Evolutionary conservation across 805 yeast genomes (phyloP), one percentile per base, ranked within the genome.

Genomic region (Hanseniaspora guilliermondii): DNA sequence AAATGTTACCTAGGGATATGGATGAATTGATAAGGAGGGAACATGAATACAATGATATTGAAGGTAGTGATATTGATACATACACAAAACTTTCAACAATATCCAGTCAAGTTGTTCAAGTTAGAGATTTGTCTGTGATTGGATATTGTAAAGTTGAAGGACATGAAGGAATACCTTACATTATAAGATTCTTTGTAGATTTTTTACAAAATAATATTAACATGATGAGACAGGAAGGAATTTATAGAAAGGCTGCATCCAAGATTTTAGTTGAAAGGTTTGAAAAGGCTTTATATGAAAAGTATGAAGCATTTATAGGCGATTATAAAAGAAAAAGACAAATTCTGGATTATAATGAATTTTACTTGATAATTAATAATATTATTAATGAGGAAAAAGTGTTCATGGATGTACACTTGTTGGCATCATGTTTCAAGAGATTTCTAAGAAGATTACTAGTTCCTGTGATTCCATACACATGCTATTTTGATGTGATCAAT

Each of bases 171-270:
- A 75, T 87, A 11, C 98, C 98, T 12, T 68, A 78, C 59, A 76
- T 93, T 30, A 76, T 93, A 11, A 71, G 82, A 12, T 73, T 78
- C 56, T 87, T 96, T 68, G 68, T 88, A 6, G 71, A 73, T 24
- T 93, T 83, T 60, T 87, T 93, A 53, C 96, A 91, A 68, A 64
- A 64, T 6, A 73, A 87, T 56, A 96, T 95, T 17, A 58, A 53
- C 2, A 57, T 50, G 4, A 67, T 89, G 60, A 79, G 76, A 39
- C 70, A 74, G 58, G 97, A 89, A 67, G 98, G 98, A 8, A 76
- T 93, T 36, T 93, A 93, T 70, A 74, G 98, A 60, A 83, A 89
- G 60, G 83, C 94, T 46, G 98, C 96, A 1, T 76, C 87, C 8
- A 83, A 84, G 48, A 76, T 82, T 53, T 78, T 61, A 46, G 63